Conservation (phyloP, 78 protist species). For the Pirum gemmata region DNA sequence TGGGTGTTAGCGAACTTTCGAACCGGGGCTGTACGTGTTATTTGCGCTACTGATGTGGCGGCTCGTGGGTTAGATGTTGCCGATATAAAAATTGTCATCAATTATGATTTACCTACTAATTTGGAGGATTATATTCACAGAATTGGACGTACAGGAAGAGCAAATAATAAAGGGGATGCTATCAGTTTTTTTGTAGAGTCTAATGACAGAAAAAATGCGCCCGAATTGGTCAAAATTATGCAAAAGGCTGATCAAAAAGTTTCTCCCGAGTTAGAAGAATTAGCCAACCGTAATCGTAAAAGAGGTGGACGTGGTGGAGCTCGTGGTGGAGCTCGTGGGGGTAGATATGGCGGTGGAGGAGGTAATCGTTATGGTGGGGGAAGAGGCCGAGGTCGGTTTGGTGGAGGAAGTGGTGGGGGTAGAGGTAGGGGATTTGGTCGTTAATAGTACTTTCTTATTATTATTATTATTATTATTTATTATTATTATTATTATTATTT, state of each 20-base stretch:
- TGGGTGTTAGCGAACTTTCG: constrained; percentile 55
- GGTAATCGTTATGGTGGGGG: constrained; percentile 6
- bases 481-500: background rate
- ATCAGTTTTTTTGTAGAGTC: constrained; percentile 63
- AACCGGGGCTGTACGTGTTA: constrained; percentile 42
- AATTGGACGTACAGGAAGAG: constrained; percentile 89
- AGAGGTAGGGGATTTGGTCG: constrained; percentile 30
- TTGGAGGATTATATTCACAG: constrained; percentile 84
- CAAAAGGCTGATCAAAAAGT: constrained; percentile 45
- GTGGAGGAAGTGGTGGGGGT: constrained; percentile 35
- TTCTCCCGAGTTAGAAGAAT: constrained; percentile 15
- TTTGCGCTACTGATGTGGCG: constrained; percentile 87
- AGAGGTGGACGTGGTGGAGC: constrained; percentile 12
- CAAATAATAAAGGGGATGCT: constrained; percentile 61
- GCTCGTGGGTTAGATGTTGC: constrained; percentile 77
- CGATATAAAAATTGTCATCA: constrained; percentile 70
- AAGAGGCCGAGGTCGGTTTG: constrained; percentile 31
- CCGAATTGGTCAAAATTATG: constrained; percentile 44
- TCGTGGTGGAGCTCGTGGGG: background rate
- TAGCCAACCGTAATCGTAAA: background rate
- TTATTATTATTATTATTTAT: background rate
- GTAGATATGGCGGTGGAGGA: constrained; percentile 15
- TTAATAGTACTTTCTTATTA: background rate
- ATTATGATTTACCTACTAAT: constrained; percentile 76
- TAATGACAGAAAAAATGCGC: background rate